A percentile compares a stretch with the other conserved stretches of the same genome.
These are phyloP conservation scores for Esteya vermicola DNA, from an alignment of 2,329 filamentous ascomycete genomes.

Conservation along the genomic window DNA sequence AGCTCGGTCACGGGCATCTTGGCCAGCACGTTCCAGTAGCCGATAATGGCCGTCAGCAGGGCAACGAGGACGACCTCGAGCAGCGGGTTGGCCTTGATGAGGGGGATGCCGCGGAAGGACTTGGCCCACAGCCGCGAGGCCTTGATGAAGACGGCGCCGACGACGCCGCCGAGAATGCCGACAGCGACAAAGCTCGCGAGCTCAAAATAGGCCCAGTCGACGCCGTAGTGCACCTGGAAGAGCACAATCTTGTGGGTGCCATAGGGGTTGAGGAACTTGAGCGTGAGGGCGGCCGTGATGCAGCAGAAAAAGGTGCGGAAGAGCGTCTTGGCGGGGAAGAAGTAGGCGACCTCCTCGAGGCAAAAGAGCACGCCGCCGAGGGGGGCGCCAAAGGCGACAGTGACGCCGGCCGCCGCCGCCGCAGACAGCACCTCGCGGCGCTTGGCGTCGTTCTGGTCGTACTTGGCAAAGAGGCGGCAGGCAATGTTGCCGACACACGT, in stretches of 20 bases:
- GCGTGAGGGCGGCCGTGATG: constrained; percentile 76
- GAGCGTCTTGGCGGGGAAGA: constrained; percentile 92
- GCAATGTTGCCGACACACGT: constrained; percentile 91
- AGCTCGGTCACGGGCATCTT: constrained; percentile 83
- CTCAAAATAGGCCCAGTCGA: constrained; percentile 92
- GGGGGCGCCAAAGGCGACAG: constrained; percentile 87
- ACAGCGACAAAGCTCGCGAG: constrained; percentile 73
- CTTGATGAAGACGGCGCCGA: constrained; percentile 92
- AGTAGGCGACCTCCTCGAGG: constrained; percentile 90
- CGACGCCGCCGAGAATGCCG: constrained; percentile 68
- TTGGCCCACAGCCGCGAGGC: constrained; percentile 81
- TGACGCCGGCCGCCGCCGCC: constrained; percentile 79
- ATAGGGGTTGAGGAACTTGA: constrained; percentile 94
- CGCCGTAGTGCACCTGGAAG: constrained; percentile 81
- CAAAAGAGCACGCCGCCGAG: constrained; percentile 81
- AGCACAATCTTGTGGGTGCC: constrained; percentile 93
- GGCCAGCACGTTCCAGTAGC: constrained; percentile 89
- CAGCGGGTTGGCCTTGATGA: constrained; percentile 73
- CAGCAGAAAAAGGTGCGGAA: constrained; percentile 98
- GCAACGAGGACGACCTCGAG: constrained; percentile 84
- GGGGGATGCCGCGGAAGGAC: constrained; percentile 65
- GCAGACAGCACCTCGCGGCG: constrained; percentile 87
- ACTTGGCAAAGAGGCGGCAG: constrained; percentile 87
- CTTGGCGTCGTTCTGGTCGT: constrained; percentile 88
- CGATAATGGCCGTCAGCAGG: constrained; percentile 65